Evolutionary conservation across 176 grass and related monocot species (phyloP).

Genomic region (Aegilops sharonensis): DNA sequence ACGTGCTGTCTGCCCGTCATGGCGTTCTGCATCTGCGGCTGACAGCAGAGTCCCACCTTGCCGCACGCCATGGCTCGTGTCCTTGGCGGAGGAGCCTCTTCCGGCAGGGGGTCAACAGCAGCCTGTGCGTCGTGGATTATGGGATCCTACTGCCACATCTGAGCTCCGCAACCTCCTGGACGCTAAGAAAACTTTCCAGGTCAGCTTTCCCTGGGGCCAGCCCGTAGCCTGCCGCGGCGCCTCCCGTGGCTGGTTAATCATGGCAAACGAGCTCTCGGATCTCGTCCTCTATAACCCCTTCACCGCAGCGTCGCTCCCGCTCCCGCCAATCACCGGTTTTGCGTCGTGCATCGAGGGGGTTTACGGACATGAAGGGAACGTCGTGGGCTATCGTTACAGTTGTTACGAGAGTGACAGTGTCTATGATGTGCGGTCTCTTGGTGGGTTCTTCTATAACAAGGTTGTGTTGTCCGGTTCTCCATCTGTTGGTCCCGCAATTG

Average conservation of each 20-base stretch:
- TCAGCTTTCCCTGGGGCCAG: background rate
- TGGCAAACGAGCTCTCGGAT: background rate
- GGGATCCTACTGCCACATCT: background rate
- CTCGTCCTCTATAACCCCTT: background rate
- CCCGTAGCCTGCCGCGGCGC: background rate
- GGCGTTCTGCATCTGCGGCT: background rate
- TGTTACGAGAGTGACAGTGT: background rate
- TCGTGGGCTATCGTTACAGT: background rate
- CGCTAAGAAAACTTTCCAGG: background rate
- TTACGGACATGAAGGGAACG: background rate
- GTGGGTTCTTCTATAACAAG: background rate
- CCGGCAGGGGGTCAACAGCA: background rate
- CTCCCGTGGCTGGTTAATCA: background rate
- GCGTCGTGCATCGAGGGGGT: background rate
- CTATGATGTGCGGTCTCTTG: background rate
- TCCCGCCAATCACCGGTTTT: background rate
- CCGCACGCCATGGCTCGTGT: background rate
- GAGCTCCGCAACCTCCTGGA: background rate
- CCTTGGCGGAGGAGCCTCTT: background rate
- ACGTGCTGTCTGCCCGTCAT: background rate
- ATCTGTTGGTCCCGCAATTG: no score
- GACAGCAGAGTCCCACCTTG: background rate
- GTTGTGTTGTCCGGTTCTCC: background rate
- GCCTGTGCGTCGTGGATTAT: background rate
- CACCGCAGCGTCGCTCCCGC: background rate